Evolutionary conservation across 2,329 filamentous ascomycete genomes (phyloP).

Genomic region (Cryphonectria parasitica): DNA sequence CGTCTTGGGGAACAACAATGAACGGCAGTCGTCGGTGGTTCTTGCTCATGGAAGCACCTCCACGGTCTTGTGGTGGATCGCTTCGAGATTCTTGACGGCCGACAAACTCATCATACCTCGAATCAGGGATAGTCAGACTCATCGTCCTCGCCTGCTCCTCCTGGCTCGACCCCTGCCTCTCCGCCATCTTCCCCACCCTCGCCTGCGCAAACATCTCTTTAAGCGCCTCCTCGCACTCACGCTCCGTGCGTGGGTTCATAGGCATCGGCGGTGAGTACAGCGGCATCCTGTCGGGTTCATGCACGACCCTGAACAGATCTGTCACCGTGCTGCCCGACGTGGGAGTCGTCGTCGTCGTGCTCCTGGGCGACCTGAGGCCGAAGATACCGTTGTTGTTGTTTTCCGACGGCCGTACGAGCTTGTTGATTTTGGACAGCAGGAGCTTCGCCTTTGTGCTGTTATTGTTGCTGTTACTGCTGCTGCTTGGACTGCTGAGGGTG

Average conservation of each 20-base stretch:
- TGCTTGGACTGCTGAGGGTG: neutral
- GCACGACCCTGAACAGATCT: slow-evolving; percentile 20
- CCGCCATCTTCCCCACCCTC: neutral
- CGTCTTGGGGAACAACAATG: neutral
- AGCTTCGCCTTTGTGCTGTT: slow-evolving; percentile 16
- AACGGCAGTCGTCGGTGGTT: neutral
- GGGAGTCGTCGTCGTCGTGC: neutral
- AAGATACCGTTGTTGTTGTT: neutral
- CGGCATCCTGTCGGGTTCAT: slow-evolving; percentile 21
- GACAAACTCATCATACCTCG: neutral
- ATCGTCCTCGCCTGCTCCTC: neutral
- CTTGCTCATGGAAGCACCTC: neutral
- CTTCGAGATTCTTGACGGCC: neutral
- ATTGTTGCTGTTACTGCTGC: neutral
- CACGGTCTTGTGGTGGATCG: neutral
- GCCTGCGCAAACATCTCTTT: slow-evolving; percentile 12
- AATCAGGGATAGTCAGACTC: neutral
- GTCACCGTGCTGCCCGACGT: neutral
- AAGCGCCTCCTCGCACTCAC: slow-evolving; percentile 23
- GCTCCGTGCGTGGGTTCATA: slow-evolving; percentile 18
- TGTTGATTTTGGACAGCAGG: slow-evolving; percentile 22
- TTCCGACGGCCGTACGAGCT: slow-evolving; percentile 14
- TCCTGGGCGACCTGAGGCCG: slow-evolving; percentile 3
- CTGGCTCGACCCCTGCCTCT: neutral
- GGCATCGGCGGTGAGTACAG: slow-evolving; percentile 15